Percentiles rank a stretch among this genome's conserved stretches.
phyloP scores from a whole-genome alignment of 1,139 yeast species.

The Candida labiduridarum region DNA sequence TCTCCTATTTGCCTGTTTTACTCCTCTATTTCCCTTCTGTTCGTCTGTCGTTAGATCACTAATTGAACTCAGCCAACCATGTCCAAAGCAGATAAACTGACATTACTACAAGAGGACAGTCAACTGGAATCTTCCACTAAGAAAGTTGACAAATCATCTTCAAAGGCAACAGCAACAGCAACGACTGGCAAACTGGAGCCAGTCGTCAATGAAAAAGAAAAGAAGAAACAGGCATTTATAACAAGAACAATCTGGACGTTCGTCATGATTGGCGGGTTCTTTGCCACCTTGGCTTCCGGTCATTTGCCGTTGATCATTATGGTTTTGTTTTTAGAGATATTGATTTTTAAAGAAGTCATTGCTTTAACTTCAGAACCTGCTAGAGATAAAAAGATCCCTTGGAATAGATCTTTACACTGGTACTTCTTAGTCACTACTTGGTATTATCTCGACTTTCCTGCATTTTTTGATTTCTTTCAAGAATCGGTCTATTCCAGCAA shows the following conservation, averaged over 20 bases:
- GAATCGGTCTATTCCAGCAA: conserved; percentile 46
- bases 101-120: conserved; percentile 1
- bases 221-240: conserved; percentile 79
- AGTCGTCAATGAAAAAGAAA: conserved; percentile 37
- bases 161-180: not conserved
- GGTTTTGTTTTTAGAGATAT: conserved; percentile 72
- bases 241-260: conserved; percentile 95
- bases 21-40: not conserved
- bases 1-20: not conserved
- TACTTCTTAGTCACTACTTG: conserved; percentile 78
- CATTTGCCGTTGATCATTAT: conserved; percentile 77
- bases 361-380: conserved; percentile 85
- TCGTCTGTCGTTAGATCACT: not conserved
- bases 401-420: conserved; percentile 89
- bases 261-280: conserved; percentile 82
- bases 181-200: conserved; percentile 1
- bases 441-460: conserved; percentile 87
- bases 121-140: not conserved
- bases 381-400: conserved; percentile 78
- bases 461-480: conserved; percentile 64
- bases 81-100: not conserved
- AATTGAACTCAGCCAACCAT: not conserved
- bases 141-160: not conserved
- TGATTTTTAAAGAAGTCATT: conserved; percentile 90
- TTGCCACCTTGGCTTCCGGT: conserved; percentile 78